Percentiles rank a stretch among this genome's conserved stretches.
These are phyloP conservation scores for Chlorella vulgaris DNA, from an alignment of 139 green algal genomes.

Conservation along the genomic window DNA sequence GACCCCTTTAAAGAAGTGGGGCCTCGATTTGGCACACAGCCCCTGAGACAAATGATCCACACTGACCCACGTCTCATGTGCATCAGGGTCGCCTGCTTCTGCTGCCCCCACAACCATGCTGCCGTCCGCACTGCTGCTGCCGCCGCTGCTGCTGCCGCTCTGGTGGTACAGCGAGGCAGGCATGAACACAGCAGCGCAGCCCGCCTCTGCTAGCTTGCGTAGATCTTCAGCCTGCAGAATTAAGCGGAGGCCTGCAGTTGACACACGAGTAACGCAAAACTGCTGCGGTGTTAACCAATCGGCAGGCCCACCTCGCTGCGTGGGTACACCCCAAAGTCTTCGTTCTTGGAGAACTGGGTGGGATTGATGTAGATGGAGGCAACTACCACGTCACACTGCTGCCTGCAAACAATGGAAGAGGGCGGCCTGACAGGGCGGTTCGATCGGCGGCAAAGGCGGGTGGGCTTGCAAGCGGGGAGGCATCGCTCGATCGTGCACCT, in stretches of 20 bases:
- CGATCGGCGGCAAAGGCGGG: neutral
- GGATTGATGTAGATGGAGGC: slow-evolving; percentile 98
- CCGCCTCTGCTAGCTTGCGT: slow-evolving; percentile 65
- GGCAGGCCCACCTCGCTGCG: slow-evolving; percentile 56
- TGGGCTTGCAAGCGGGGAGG: no score
- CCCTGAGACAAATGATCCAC: slow-evolving; percentile 81
- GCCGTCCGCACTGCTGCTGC: slow-evolving; percentile 32
- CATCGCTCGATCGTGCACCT: neutral
- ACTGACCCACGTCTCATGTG: slow-evolving; percentile 83
- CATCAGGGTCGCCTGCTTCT: slow-evolving; percentile 31
- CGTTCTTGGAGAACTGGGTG: slow-evolving; percentile 83
- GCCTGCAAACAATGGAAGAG: slow-evolving; percentile 48
- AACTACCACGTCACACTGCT: slow-evolving; percentile 83
- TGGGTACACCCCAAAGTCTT: slow-evolving; percentile 97
- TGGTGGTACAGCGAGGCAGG: slow-evolving; percentile 37
- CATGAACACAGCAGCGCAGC: slow-evolving; percentile 81
- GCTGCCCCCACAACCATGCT: slow-evolving; percentile 64
- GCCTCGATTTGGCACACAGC: slow-evolving; percentile 84
- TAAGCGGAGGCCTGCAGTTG: no score
- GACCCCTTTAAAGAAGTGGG: slow-evolving; percentile 98
- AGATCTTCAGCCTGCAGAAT: slow-evolving; percentile 73
- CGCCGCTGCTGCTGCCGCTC: neutral
- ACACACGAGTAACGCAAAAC: no score
- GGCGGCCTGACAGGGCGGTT: no score
- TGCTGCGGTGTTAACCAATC: no score